Conservation (phyloP, 176 grass and related monocot genomes). For the Aegilops tauschii region DNA sequence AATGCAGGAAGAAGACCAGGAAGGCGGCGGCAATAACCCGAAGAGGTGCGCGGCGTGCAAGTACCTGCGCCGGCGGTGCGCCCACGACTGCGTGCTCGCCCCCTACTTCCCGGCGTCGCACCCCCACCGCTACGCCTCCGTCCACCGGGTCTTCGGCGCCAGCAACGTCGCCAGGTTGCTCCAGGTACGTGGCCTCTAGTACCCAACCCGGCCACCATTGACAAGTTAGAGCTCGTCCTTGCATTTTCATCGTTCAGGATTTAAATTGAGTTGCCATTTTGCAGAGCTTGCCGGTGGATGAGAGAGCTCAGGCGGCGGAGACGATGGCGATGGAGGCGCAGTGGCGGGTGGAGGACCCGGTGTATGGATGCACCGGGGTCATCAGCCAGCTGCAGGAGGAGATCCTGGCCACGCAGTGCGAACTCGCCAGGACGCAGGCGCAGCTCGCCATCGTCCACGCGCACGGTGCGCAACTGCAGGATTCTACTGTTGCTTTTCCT, state of each 20-base stretch:
- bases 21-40: no score
- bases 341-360: no score
- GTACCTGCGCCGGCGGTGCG: no score
- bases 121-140: conserved; percentile 44
- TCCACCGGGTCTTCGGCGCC: conserved; percentile 77
- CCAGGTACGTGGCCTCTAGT: neutral
- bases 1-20: neutral
- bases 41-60: no score
- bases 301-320: conserved; percentile 36
- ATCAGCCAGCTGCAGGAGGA: no score
- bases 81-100: conserved; percentile 24
- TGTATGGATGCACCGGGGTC: no score
- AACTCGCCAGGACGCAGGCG: conserved; percentile 5
- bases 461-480: neutral
- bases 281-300: conserved; percentile 31
- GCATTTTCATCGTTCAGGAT: neutral
- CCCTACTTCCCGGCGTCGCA: conserved; percentile 59
- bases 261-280: neutral
- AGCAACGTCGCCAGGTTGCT: conserved; percentile 63
- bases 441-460: conserved; percentile 33
- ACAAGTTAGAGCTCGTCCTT: neutral
- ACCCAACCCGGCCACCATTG: neutral
- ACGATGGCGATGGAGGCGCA: conserved; percentile 19
- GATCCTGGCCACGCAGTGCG: no score
- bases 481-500: neutral